Conservation (phyloP, 805 yeast genomes). For the Ogataea zsoltii region DNA sequence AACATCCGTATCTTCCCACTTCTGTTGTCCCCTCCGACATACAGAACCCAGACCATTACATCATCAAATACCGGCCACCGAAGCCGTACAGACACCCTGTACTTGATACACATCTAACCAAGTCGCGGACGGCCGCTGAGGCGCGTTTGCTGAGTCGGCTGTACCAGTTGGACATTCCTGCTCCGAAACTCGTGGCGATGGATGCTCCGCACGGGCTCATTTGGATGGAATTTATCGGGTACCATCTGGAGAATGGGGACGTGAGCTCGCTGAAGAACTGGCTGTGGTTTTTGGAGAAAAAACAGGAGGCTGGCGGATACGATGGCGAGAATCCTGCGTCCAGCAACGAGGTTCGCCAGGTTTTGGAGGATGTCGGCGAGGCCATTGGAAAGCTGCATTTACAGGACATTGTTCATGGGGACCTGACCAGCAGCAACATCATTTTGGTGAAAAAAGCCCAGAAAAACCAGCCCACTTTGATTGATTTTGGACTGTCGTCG, state of each 20-base stretch:
- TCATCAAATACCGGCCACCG: conserved; percentile 83
- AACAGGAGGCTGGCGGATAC: conserved; percentile 18
- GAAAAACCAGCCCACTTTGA: conserved; percentile 54
- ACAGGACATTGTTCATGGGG: conserved; percentile 88
- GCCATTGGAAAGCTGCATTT: conserved; percentile 71
- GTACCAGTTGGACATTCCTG: conserved; percentile 54
- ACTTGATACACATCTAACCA: conserved; percentile 74
- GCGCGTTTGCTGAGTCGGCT: conserved; percentile 70
- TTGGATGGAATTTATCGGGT: conserved; percentile 85
- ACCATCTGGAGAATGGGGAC: conserved; percentile 47
- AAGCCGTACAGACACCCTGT: conserved; percentile 88
- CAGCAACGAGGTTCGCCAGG: conserved; percentile 40
- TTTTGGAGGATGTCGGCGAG: conserved; percentile 59
- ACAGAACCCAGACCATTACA: conserved; percentile 40
- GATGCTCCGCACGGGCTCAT: conserved; percentile 78
- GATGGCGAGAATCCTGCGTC: conserved; percentile 24
- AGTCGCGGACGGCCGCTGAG: conserved; percentile 80
- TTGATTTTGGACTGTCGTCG: conserved; percentile 90
- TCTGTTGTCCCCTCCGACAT: conserved; percentile 27
- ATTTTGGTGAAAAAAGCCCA: conserved; percentile 41
- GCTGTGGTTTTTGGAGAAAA: conserved; percentile 60
- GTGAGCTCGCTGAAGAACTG: conserved; percentile 70
- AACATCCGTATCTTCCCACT: conserved; percentile 65
- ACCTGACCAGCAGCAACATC: conserved; percentile 86
- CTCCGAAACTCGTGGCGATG: conserved; percentile 73